Conservation (phyloP, 345 rosid species). For the Salix dunnii region DNA sequence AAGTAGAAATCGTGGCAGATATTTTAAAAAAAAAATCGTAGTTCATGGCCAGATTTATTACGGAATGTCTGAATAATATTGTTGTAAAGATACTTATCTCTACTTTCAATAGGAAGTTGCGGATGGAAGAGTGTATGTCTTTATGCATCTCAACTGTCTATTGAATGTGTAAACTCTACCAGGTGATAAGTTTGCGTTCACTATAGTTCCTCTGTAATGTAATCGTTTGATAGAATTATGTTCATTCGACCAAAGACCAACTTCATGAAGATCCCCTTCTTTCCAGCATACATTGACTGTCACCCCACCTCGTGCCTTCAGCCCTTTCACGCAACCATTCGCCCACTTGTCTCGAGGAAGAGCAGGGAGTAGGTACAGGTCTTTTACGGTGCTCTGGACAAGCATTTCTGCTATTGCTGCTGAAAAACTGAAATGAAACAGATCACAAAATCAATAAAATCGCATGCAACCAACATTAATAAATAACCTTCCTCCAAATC, state of each 20-base stretch:
- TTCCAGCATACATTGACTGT: constrained; percentile 67
- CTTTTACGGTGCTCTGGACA: constrained; percentile 73
- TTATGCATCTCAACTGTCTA: constrained; percentile 45
- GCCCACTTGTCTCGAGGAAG: constrained; percentile 79
- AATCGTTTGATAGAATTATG: constrained; percentile 34
- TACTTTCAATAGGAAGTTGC: background rate
- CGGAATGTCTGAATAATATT: background rate
- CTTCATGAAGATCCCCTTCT: constrained; percentile 69
- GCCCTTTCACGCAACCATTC: constrained; percentile 62
- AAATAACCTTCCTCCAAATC: background rate
- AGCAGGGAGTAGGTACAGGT: constrained; percentile 77
- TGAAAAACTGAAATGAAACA: constrained; percentile 45
- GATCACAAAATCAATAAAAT: background rate
- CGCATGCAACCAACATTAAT: background rate
- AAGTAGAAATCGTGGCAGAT: no score
- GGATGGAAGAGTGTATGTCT: constrained; percentile 12
- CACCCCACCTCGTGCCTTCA: constrained; percentile 75
- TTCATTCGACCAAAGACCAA: constrained; percentile 49
- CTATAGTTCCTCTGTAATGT: constrained; percentile 52
- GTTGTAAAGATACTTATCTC: background rate
- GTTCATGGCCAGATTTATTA: background rate
- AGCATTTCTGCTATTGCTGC: constrained; percentile 86
- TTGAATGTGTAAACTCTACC: constrained; percentile 53
- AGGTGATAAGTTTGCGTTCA: constrained; percentile 34
- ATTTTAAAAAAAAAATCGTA: no score